Conservation (phyloP, 345 rosid genomes). For the Eucalyptus pauciflora region DNA sequence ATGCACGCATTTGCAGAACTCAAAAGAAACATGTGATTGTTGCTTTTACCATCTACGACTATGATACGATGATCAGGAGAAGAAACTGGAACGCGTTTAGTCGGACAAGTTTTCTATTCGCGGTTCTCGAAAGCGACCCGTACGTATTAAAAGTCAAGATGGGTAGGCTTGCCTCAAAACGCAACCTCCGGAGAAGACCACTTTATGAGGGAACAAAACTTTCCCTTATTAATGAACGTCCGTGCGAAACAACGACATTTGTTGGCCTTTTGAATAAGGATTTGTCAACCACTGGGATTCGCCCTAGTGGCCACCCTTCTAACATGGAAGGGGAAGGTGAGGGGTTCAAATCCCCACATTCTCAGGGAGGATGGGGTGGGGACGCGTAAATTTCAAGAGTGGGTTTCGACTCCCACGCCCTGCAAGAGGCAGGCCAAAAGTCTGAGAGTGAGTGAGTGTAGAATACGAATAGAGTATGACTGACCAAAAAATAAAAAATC, state of each 20-base stretch:
- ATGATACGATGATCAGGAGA: not conserved
- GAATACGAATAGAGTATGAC: too few relatives aligned
- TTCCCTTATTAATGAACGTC: too few relatives aligned
- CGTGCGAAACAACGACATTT: rapidly evolving
- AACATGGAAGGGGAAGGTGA: too few relatives aligned
- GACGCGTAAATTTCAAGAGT: too few relatives aligned
- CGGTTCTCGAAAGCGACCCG: not conserved
- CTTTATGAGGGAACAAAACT: not conserved
- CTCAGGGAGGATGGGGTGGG: too few relatives aligned
- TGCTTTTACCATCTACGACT: not conserved
- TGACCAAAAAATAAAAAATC: too few relatives aligned
- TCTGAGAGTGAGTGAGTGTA: too few relatives aligned
- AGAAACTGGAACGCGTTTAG: not conserved
- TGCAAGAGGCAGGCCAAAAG: too few relatives aligned
- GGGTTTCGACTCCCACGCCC: too few relatives aligned
- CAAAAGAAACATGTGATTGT: rapidly evolving
- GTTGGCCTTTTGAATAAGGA: rapidly evolving
- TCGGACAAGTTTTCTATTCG: not conserved
- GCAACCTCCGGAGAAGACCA: rapidly evolving
- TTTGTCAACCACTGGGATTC: too few relatives aligned
- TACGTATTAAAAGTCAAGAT: not conserved
- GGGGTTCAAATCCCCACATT: too few relatives aligned
- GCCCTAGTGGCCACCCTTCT: too few relatives aligned
- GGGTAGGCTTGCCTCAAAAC: not conserved
- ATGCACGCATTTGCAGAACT: not conserved